These are phyloP conservation scores for Goffeauzyma gilvescens DNA, from an alignment of 768 basidiomycete genomes.

Conservation along the genomic window DNA sequence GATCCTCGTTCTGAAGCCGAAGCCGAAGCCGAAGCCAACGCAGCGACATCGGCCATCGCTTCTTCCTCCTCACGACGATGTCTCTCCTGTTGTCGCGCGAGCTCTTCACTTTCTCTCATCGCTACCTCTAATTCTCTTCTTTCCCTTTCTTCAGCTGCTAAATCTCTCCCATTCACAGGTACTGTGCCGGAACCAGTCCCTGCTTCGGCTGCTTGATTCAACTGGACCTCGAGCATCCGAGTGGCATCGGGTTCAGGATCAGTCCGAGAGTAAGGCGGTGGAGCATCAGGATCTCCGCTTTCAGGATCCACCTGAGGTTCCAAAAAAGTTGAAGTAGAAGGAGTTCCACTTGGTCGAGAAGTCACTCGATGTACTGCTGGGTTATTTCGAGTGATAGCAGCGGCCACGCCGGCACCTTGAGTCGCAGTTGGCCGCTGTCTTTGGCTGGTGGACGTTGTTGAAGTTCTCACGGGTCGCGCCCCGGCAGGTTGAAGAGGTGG, in stretches of 20 bases:
- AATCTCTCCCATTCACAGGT: no score
- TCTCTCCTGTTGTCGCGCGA: background rate
- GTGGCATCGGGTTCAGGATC: constrained; percentile 31
- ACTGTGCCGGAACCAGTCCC: no score
- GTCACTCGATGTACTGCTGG: no score
- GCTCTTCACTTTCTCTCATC: constrained; percentile 19
- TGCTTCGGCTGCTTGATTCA: constrained; percentile 19
- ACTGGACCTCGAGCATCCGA: constrained; percentile 18
- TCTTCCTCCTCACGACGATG: background rate
- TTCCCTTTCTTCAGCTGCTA: constrained; percentile 12
- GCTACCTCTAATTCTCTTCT: constrained; percentile 22
- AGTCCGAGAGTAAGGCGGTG: constrained; percentile 24
- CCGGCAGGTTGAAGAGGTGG: no score
- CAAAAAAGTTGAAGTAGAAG: no score
- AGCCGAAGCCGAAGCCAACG: background rate
- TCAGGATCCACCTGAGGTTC: no score
- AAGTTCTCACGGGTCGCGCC: background rate
- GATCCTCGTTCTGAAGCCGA: background rate
- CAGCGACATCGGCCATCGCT: background rate
- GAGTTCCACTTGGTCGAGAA: no score
- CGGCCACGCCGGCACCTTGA: no score
- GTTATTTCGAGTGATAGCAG: no score
- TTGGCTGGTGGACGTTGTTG: background rate
- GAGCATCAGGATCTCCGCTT: constrained; percentile 24
- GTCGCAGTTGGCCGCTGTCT: no score